Percentiles rank a stretch among this genome's conserved stretches.
These are phyloP conservation scores for Sporothrix sp. DNA, from an alignment of 2,329 filamentous ascomycete species.

Conservation along the genomic window DNA sequence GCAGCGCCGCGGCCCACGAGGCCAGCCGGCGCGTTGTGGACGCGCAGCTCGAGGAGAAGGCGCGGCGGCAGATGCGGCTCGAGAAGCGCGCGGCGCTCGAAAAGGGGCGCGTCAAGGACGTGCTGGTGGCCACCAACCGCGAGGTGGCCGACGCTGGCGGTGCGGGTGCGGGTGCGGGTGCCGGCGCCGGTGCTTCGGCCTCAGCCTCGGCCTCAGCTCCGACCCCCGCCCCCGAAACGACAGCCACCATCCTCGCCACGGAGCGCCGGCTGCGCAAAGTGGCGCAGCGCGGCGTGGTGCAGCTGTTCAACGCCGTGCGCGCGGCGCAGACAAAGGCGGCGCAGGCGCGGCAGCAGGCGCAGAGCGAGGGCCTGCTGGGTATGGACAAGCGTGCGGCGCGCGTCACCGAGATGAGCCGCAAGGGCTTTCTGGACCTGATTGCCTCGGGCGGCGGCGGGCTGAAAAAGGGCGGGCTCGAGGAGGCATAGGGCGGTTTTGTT, in stretches of 20 bases:
- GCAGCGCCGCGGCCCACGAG: conserved; percentile 64
- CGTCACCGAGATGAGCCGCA: conserved; percentile 91
- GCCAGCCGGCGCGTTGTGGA: conserved; percentile 65
- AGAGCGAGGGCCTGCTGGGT: conserved; percentile 66
- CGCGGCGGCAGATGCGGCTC: conserved; percentile 65
- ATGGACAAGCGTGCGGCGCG: conserved; percentile 73
- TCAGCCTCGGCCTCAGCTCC: too few species aligned
- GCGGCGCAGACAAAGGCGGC: conserved; percentile 84
- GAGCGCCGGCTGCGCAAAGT: conserved; percentile 78
- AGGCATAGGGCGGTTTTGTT: conserved; percentile 31
- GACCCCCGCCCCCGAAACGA: too few species aligned
- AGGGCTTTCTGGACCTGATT: conserved; percentile 91
- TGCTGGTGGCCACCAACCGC: conserved; percentile 48
- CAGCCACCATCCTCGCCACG: conserved; percentile 51
- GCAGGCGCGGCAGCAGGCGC: conserved; percentile 61
- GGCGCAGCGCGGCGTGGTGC: conserved; percentile 86
- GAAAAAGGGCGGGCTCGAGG: conserved; percentile 50
- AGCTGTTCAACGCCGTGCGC: conserved; percentile 90
- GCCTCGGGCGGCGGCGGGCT: conserved; percentile 50
- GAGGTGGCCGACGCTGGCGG: not conserved
- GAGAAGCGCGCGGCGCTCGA: conserved; percentile 73
- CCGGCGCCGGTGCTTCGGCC: too few species aligned
- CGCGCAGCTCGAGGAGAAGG: conserved; percentile 70
- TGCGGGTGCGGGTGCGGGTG: not conserved
- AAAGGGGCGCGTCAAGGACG: conserved; percentile 80